phyloP scores from a whole-genome alignment of 208 protist genomes.

The Phytomonas sp. region DNA sequence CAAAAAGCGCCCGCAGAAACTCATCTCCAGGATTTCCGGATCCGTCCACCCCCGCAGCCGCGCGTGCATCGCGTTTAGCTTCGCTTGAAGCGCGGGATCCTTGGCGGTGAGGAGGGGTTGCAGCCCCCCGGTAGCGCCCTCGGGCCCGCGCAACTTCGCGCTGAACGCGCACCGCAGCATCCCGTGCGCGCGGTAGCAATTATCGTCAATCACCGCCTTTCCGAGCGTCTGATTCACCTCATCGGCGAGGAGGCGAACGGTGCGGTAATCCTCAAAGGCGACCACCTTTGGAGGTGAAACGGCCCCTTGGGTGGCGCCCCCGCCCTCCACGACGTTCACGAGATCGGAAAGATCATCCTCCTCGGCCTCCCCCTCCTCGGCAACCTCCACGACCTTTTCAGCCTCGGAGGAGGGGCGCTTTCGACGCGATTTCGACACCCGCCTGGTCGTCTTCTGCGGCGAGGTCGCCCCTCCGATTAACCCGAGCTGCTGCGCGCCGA shows the following conservation, averaged over 20 bases:
- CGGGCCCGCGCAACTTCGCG: conserved; percentile 32
- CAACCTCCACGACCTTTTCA: not conserved
- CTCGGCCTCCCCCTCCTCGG: conserved; percentile 10
- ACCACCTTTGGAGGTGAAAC: conserved; percentile 24
- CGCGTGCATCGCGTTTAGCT: conserved; percentile 35
- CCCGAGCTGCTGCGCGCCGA: conserved; percentile 6
- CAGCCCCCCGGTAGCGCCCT: conserved; percentile 15
- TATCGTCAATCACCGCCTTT: conserved; percentile 48
- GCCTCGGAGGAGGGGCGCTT: not conserved
- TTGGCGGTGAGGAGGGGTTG: conserved; percentile 39
- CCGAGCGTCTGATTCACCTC: conserved; percentile 71
- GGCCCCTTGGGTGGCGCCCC: not conserved
- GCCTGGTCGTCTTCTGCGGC: not conserved
- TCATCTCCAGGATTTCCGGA: conserved; percentile 58
- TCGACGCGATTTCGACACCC: too few relatives aligned
- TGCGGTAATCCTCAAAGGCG: conserved; percentile 74
- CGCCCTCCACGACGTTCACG: conserved; percentile 32
- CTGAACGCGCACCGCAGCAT: conserved; percentile 80
- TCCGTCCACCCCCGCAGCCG: conserved; percentile 51
- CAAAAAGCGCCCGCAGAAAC: conserved; percentile 49
- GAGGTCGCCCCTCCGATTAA: not conserved
- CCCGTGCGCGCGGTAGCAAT: conserved; percentile 62
- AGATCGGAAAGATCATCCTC: conserved; percentile 30
- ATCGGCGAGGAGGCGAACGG: conserved; percentile 64
- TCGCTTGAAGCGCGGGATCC: conserved; percentile 42